A percentile compares a stretch with the other conserved stretches of the same genome.
These are phyloP conservation scores for Trichoderma sp. DNA, from an alignment of 2,329 filamentous ascomycete species.

Conservation along the genomic window DNA sequence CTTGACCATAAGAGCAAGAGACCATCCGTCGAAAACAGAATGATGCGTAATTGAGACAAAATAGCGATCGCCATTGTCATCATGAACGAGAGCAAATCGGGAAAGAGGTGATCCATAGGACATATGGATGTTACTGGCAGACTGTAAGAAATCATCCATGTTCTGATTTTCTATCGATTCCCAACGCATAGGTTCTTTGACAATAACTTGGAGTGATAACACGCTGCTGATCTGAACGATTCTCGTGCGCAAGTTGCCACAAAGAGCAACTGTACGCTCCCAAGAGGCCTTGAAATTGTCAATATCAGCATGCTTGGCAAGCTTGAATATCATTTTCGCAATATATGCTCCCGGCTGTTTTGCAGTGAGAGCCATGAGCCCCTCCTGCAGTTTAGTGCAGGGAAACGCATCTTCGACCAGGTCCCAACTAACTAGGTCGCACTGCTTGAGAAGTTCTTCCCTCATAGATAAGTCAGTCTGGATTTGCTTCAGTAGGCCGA, in stretches of 20 bases:
- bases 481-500: background rate
- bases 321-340: background rate
- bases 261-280: slow-evolving; percentile 18
- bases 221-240: background rate
- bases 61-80: background rate
- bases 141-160: background rate
- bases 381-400: background rate
- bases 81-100: background rate
- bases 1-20: background rate
- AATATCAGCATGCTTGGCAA: slow-evolving; percentile 7
- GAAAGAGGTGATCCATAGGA: background rate
- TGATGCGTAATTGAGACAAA: slow-evolving; percentile 3
- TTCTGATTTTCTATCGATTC: background rate
- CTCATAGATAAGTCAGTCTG: background rate
- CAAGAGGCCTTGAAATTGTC: slow-evolving; percentile 25
- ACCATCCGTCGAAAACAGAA: slow-evolving; percentile 12
- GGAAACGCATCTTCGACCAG: slow-evolving; percentile 6
- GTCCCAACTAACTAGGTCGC: background rate
- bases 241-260: slow-evolving; percentile 10
- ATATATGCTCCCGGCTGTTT: slow-evolving; percentile 9
- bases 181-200: background rate
- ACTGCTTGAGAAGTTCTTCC: background rate
- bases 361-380: background rate
- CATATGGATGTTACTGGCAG: background rate
- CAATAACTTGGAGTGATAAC: background rate